Conservation (phyloP, 495 filamentous ascomycete genomes). For the Penicillium angulare region DNA sequence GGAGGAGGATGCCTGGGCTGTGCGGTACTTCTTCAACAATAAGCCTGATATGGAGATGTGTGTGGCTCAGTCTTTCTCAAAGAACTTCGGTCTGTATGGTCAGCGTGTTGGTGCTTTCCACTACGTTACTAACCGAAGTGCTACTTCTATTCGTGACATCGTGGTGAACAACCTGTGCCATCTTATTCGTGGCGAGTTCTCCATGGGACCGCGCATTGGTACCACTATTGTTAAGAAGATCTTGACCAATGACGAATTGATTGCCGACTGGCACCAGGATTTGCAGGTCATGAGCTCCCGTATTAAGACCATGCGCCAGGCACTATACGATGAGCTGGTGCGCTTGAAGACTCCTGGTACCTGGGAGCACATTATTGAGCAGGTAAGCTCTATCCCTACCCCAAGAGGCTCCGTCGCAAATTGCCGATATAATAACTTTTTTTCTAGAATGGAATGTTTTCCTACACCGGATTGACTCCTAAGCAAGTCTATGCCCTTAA, state of each 20-base stretch:
- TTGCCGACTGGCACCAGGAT: slow-evolving; percentile 48
- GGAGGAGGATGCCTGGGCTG: slow-evolving; percentile 53
- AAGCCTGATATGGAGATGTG: slow-evolving; percentile 51
- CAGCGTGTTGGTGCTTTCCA: slow-evolving; percentile 52
- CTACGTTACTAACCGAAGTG: slow-evolving; percentile 36
- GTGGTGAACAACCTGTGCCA: slow-evolving; percentile 45
- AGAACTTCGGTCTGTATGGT: slow-evolving; percentile 57
- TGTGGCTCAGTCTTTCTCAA: slow-evolving; percentile 53
- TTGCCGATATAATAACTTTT: slow-evolving; percentile 6
- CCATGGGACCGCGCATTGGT: slow-evolving; percentile 48
- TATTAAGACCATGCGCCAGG: slow-evolving; percentile 48
- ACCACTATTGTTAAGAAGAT: slow-evolving; percentile 52
- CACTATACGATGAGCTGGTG: slow-evolving; percentile 43
- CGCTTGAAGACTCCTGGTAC: slow-evolving; percentile 45
- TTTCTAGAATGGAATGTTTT: slow-evolving; percentile 53
- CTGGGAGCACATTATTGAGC: slow-evolving; percentile 50
- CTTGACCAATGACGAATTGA: slow-evolving; percentile 37
- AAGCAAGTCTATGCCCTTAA: slow-evolving; percentile 45
- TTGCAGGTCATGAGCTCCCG: slow-evolving; percentile 52
- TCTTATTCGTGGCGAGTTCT: slow-evolving; percentile 48
- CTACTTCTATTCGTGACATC: slow-evolving; percentile 33
- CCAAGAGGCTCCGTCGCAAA: neutral
- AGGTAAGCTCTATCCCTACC: slow-evolving; percentile 25
- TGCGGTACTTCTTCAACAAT: slow-evolving; percentile 52
- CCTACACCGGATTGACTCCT: slow-evolving; percentile 47